Percentiles rank a stretch among this genome's conserved stretches.
phyloP scores from a whole-genome alignment of 2,329 filamentous ascomycete species.

The Nemania diffusa region DNA sequence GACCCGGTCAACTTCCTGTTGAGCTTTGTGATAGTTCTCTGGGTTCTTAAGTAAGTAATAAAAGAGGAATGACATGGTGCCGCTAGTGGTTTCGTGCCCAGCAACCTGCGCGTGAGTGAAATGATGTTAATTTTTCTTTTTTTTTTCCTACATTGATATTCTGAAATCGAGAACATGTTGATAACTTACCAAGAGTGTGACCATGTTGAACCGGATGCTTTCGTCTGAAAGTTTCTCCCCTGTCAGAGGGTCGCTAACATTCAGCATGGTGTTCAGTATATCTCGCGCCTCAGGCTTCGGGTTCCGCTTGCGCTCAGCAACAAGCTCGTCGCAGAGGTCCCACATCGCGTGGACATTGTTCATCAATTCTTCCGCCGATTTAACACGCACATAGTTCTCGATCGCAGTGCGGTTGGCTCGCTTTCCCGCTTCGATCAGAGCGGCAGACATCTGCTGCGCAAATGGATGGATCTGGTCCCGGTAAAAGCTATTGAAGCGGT shows the following conservation, averaged over 20 bases:
- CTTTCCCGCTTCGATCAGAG: constrained; percentile 30
- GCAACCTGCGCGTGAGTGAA: constrained; percentile 21
- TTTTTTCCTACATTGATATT: not conserved
- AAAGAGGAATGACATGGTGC: constrained; percentile 58
- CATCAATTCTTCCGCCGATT: constrained; percentile 23
- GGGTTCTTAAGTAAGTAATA: constrained; percentile 64
- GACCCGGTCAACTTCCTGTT: constrained; percentile 63
- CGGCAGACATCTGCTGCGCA: constrained; percentile 19
- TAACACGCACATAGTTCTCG: constrained; percentile 22
- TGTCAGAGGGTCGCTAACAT: constrained; percentile 23
- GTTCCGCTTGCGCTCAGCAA: constrained; percentile 32
- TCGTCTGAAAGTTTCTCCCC: constrained; percentile 31
- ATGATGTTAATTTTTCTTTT: no score
- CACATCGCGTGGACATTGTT: constrained; percentile 30
- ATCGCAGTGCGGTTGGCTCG: constrained; percentile 24
- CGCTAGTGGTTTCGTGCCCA: constrained; percentile 66
- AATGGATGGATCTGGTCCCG: constrained; percentile 34
- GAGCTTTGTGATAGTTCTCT: constrained; percentile 57
- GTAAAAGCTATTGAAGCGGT: constrained; percentile 35
- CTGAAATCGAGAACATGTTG: not conserved
- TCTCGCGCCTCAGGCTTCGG: constrained; percentile 29
- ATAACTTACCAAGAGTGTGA: constrained; percentile 33
- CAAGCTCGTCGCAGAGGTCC: constrained; percentile 31
- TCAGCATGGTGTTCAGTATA: constrained; percentile 32
- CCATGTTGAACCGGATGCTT: constrained; percentile 32